A percentile compares a stretch with the other conserved stretches of the same genome.
phyloP scores from a whole-genome alignment of 371 early-diverging fungal species.

The Mortierella sp. region DNA sequence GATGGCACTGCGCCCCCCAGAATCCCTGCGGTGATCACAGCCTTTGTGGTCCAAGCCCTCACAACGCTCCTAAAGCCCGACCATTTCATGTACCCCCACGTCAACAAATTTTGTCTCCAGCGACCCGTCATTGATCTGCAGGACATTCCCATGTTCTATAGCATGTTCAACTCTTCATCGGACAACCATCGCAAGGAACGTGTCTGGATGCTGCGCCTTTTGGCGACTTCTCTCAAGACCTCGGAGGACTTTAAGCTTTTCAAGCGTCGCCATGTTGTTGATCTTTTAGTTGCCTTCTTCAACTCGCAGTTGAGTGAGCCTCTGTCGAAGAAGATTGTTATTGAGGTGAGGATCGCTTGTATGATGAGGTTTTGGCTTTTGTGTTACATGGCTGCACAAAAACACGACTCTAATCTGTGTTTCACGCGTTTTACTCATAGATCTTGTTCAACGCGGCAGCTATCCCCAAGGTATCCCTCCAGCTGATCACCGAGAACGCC shows the following conservation, averaged over 20 bases:
- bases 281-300: constrained; percentile 75
- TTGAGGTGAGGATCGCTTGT: constrained; percentile 58
- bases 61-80: constrained; percentile 77
- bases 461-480: constrained; percentile 65
- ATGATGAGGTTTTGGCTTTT: background rate
- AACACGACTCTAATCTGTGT: background rate
- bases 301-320: constrained; percentile 76
- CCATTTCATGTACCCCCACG: constrained; percentile 79
- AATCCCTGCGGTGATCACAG: constrained; percentile 75
- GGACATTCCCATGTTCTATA: constrained; percentile 87
- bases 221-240: constrained; percentile 71
- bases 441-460: constrained; percentile 66
- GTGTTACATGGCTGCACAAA: background rate
- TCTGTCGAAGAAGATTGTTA: constrained; percentile 61
- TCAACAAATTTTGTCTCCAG: constrained; percentile 81
- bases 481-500: constrained; percentile 71
- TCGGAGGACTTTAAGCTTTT: constrained; percentile 75
- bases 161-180: constrained; percentile 77
- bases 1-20: constrained; percentile 60
- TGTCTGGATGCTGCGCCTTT: constrained; percentile 79
- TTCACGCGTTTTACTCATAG: constrained; percentile 42
- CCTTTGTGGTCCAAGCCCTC: constrained; percentile 78
- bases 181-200: constrained; percentile 76
- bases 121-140: constrained; percentile 79
- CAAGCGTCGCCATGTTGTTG: constrained; percentile 78